These are phyloP conservation scores for Ogataea naganishii DNA, from an alignment of 805 yeast genomes.

Conservation along the genomic window DNA sequence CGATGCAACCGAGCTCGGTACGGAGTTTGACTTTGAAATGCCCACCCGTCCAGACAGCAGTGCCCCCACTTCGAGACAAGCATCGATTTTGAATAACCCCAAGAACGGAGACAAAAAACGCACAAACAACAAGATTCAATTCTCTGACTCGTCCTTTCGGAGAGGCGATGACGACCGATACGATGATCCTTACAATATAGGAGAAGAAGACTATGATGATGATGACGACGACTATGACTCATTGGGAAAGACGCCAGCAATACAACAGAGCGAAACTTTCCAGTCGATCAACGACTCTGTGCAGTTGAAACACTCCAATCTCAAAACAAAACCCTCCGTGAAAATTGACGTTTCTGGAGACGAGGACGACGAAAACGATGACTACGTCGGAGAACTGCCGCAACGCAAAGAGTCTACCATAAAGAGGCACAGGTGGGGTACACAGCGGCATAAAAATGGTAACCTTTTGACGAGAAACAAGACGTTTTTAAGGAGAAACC, in stretches of 20 bases:
- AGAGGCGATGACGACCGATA: constrained; percentile 1
- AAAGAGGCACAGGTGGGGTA: constrained; percentile 86
- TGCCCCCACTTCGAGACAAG: no score
- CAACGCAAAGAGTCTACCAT: constrained; percentile 40
- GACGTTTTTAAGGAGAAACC: constrained; percentile 31
- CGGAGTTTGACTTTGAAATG: not conserved
- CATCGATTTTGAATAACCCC: not conserved
- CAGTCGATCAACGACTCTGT: constrained; percentile 8
- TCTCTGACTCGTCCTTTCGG: constrained; percentile 1
- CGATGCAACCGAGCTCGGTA: not conserved
- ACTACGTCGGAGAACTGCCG: constrained; percentile 15
- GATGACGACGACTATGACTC: constrained; percentile 10
- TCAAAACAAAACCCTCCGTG: no score
- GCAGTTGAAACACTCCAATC: constrained; percentile 12
- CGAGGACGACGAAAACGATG: constrained; percentile 13
- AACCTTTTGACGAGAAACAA: constrained; percentile 53
- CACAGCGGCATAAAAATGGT: constrained; percentile 70
- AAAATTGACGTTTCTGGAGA: constrained; percentile 7
- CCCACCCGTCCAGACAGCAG: no score
- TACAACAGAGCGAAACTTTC: constrained; percentile 5
- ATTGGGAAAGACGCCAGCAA: constrained; percentile 17
- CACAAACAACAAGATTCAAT: constrained; percentile 3
- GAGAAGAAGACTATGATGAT: constrained; percentile 5
- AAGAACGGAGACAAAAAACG: not conserved
- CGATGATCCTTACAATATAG: no score